A percentile compares a stretch with the other conserved stretches of the same genome.
Conservation (phyloP, 257 asterid genomes). For the Mentha longifolia region DNA sequence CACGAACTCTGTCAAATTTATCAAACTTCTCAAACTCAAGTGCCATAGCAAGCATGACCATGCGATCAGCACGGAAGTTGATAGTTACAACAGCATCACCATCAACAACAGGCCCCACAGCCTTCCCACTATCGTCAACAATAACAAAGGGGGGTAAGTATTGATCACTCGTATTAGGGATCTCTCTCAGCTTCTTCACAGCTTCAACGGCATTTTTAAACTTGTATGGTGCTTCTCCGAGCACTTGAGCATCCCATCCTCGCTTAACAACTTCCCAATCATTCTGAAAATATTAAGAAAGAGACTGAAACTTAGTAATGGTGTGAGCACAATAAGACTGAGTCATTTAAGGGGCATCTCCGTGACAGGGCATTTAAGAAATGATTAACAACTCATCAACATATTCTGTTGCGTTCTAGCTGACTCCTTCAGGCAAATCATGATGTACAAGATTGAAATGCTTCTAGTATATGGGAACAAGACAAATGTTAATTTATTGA, state of each 20-base stretch:
- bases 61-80: conserved; percentile 97
- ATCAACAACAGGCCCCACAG: conserved; percentile 91
- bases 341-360: neutral
- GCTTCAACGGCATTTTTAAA: conserved; percentile 78
- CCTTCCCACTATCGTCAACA: conserved; percentile 78
- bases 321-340: neutral
- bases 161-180: conserved; percentile 70
- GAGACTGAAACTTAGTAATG: conserved; percentile 12
- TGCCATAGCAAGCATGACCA: conserved; percentile 93
- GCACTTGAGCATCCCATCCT: conserved; percentile 99
- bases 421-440: neutral
- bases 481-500: neutral
- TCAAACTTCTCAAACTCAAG: conserved; percentile 84
- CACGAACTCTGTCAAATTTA: conserved; percentile 81
- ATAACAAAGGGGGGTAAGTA: conserved; percentile 91
- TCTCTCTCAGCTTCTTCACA: conserved; percentile 82
- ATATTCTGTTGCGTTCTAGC: neutral
- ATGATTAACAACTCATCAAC: neutral
- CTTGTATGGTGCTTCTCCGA: conserved; percentile 94
- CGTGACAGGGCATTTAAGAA: neutral
- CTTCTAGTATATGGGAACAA: neutral
- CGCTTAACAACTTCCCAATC: conserved; percentile 94
- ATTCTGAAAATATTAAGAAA: conserved; percentile 56
- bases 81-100: conserved; percentile 97
- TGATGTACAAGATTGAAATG: neutral